Percentiles rank a stretch among this genome's conserved stretches.
phyloP scores from a whole-genome alignment of 192 early-diverging fungal genomes.

The Geranomyces variabilis region DNA sequence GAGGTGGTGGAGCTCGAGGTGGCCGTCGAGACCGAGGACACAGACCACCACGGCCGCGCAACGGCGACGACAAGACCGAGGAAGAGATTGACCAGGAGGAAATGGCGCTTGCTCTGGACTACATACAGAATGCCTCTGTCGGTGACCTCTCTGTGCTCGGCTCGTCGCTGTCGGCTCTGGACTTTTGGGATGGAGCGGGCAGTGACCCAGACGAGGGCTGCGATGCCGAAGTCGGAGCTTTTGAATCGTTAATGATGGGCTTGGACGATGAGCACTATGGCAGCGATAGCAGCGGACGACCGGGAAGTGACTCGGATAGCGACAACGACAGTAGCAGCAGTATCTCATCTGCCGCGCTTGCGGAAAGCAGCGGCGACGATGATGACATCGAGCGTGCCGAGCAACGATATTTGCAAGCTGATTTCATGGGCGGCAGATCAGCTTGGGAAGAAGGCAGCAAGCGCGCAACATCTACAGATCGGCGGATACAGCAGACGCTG shows the following conservation, averaged over 20 bases:
- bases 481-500: not conserved
- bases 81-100: constrained; percentile 34
- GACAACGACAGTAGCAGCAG: not conserved
- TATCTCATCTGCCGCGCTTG: not conserved
- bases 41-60: not conserved
- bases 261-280: not conserved
- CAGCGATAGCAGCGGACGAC: not conserved
- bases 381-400: constrained; percentile 31
- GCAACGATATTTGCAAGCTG: constrained; percentile 12
- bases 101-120: constrained; percentile 31
- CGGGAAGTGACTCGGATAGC: not conserved
- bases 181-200: not conserved
- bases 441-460: constrained; percentile 25
- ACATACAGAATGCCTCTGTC: constrained; percentile 35
- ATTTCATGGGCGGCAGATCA: constrained; percentile 27
- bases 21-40: not conserved
- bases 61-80: not conserved
- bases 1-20: not conserved
- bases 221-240: constrained; percentile 19
- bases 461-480: not conserved
- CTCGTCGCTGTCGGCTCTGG: constrained; percentile 16
- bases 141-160: constrained; percentile 12
- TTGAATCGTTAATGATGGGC: constrained; percentile 22
- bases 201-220: constrained; percentile 13
- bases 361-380: not conserved